Base-by-base conservation (phyloP, 78 protist species). In the Guillardia theta region DNA sequence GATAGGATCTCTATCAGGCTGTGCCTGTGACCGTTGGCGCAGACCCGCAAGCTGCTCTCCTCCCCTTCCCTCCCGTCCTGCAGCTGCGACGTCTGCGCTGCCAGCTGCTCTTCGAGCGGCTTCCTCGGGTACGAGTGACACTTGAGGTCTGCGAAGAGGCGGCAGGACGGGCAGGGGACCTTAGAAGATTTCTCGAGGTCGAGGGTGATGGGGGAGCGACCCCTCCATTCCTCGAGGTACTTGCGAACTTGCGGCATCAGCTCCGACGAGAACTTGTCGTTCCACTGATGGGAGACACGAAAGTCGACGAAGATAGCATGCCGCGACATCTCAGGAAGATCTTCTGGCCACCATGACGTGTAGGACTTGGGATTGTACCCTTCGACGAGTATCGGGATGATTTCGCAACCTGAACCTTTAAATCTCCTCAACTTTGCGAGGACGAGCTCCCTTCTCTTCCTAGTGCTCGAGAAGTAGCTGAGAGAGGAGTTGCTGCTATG, bases 151-250 rank as follows among this genome's bases (percentile, higher is more conserved):
- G n/a, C n/a, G n/a, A n/a, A n/a, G n/a, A n/a, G n/a, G n/a, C n/a
- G n/a, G n/a, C n/a, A n/a, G n/a, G n/a, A n/a, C n/a, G n/a, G n/a
- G n/a, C n/a, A n/a, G n/a, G n/a, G n/a, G n/a, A n/a, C n/a, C n/a
- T n/a, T n/a, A n/a, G n/a, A 58, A 24, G 4, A 27, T 30, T 1
- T 30, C 1, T 30, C 39, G 70, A 58, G 27, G 6, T 24, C 70
- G 70, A 8, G 21, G 3, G 70, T 8, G 70, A 27, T 30, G 6
- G 70, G 27, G 4, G 70, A 24, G 39, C 27, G 27, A 24, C 90
- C 90, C 44, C 90, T 45, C 90, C 90, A 78, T 43, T 78, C 90
- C 39, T 78, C 90, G 53, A 78, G 39, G 48, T 44, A 78, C 90
- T 78, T 78, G 90, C 41, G 41, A 10, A 70, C 41, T 43, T 70